phyloP scores from a whole-genome alignment of 2,329 filamentous ascomycete genomes.

The Cyphellophora attinorum region DNA sequence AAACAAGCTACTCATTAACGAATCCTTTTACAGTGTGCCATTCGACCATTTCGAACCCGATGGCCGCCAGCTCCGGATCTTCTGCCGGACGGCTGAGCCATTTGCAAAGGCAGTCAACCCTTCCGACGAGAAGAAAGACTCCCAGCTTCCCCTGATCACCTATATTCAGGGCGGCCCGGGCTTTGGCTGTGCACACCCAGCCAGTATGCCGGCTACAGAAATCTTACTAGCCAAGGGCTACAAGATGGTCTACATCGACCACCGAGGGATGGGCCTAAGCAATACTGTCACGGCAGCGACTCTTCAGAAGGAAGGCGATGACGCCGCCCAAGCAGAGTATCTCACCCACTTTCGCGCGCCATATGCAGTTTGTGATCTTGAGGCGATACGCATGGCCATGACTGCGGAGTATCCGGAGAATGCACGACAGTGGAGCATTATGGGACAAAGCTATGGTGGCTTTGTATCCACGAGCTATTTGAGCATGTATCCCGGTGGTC shows the following conservation, averaged over 20 bases:
- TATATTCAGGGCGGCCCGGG: slow-evolving; percentile 85
- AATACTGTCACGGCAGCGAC: slow-evolving; percentile 67
- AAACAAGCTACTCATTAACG: slow-evolving; percentile 67
- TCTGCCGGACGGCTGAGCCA: slow-evolving; percentile 64
- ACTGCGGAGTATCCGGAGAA: slow-evolving; percentile 59
- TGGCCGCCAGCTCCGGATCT: slow-evolving; percentile 58
- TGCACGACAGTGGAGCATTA: slow-evolving; percentile 70
- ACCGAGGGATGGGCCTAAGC: slow-evolving; percentile 79
- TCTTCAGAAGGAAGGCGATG: slow-evolving; percentile 52
- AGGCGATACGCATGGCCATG: slow-evolving; percentile 69
- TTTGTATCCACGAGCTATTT: slow-evolving; percentile 75
- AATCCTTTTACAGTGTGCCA: slow-evolving; percentile 80
- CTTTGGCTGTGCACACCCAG: slow-evolving; percentile 63
- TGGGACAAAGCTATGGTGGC: slow-evolving; percentile 88
- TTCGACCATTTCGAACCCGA: slow-evolving; percentile 61
- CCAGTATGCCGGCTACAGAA: slow-evolving; percentile 62
- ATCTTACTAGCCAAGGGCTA: slow-evolving; percentile 70
- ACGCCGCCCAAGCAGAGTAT: slow-evolving; percentile 64
- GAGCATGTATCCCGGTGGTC: slow-evolving; percentile 52
- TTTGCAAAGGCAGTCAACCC: slow-evolving; percentile 52
- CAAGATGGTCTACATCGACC: slow-evolving; percentile 76
- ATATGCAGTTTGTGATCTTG: slow-evolving; percentile 79
- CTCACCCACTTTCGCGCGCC: slow-evolving; percentile 80
- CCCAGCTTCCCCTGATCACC: slow-evolving; percentile 51
- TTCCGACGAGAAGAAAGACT: slow-evolving; percentile 5